Percentiles rank a stretch among this genome's conserved stretches.
These are phyloP conservation scores for Populus hybrid DNA, from an alignment of 441 rosid genomes.

Conservation along the genomic window DNA sequence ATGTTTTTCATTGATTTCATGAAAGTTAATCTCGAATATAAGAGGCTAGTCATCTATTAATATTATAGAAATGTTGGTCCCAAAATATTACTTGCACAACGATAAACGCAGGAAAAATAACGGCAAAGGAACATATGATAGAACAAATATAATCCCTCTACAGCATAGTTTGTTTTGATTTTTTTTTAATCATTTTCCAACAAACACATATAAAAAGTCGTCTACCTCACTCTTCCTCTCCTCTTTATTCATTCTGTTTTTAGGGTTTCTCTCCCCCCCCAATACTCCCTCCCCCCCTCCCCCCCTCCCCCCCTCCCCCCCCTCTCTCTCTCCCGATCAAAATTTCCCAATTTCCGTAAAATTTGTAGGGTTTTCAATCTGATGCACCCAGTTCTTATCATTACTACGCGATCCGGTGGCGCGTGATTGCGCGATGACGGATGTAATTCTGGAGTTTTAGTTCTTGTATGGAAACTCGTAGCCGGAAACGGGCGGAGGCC, in stretches of 20 bases:
- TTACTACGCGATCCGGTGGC: conserved; percentile 45
- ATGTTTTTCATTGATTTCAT: background rate
- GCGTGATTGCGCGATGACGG: conserved; percentile 43
- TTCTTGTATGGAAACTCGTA: conserved; percentile 99
- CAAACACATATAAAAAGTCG: background rate
- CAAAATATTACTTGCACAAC: no score
- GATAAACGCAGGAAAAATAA: no score
- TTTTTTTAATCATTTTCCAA: background rate
- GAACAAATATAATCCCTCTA: background rate
- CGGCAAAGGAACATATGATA: background rate
- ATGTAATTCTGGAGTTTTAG: conserved; percentile 35
- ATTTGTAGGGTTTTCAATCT: background rate
- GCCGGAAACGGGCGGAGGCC: conserved; percentile 99
- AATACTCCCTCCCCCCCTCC: background rate
- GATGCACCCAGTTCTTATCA: background rate
- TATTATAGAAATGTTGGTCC: no score
- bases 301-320: background rate
- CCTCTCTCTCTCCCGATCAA: background rate
- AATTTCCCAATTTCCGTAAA: background rate
- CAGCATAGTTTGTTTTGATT: background rate
- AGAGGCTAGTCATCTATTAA: no score
- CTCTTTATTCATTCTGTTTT: background rate
- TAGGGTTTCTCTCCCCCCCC: background rate
- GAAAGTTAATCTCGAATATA: no score
- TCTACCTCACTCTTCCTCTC: background rate